Evolutionary conservation across 1,139 yeast species (phyloP).

Genomic region (Scheffersomyces illinoinensis): DNA sequence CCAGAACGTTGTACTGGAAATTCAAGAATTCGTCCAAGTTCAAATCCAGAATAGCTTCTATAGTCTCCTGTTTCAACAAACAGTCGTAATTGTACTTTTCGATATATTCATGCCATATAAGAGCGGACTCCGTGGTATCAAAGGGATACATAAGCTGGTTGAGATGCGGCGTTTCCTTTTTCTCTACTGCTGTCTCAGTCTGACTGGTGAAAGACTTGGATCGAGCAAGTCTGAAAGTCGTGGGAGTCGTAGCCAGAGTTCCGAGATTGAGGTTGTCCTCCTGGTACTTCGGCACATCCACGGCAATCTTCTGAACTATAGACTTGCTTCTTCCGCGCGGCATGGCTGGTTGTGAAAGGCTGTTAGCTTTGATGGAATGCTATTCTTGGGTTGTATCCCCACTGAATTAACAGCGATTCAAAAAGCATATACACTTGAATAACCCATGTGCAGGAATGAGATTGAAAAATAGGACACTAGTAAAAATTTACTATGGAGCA

Average conservation of each 20-base stretch:
- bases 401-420: neutral
- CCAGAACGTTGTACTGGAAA: constrained; percentile 42
- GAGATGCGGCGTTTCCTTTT: neutral
- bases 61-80: constrained; percentile 33
- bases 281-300: constrained; percentile 33
- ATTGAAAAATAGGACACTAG: neutral
- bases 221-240: constrained; percentile 9
- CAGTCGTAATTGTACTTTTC: constrained; percentile 39
- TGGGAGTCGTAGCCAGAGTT: constrained; percentile 4
- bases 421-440: neutral
- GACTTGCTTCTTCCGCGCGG: constrained; percentile 50
- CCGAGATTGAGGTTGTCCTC: constrained; percentile 17
- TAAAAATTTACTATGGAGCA: neutral
- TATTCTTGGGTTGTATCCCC: neutral
- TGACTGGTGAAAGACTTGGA: constrained; percentile 18
- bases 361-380: neutral
- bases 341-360: constrained; percentile 16
- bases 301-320: constrained; percentile 47
- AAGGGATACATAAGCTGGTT: constrained; percentile 33
- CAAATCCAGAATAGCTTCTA: constrained; percentile 30
- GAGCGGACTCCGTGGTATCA: constrained; percentile 31
- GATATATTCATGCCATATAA: constrained; percentile 32
- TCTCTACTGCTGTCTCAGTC: neutral
- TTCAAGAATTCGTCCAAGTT: constrained; percentile 32
- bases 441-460: neutral